A percentile compares a stretch with the other conserved stretches of the same genome.
Evolutionary conservation across 441 rosid species (phyloP).

Genomic region (Hura crepitans): DNA sequence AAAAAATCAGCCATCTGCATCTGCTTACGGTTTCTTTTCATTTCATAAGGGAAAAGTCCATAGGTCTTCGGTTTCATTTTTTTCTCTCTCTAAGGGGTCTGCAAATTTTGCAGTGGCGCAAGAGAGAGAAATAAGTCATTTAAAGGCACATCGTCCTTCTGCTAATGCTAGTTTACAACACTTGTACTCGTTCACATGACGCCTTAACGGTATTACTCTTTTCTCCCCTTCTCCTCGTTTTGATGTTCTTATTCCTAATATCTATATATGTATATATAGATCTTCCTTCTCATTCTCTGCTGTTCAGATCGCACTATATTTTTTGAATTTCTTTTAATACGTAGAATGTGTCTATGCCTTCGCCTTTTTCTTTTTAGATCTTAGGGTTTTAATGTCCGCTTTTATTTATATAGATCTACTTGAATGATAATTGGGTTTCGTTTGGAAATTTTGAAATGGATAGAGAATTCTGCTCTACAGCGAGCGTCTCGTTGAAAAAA

Average conservation of each 20-base stretch:
- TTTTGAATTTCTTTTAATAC: neutral
- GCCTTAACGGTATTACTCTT: neutral
- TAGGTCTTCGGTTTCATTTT: neutral
- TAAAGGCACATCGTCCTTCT: neutral
- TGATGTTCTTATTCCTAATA: neutral
- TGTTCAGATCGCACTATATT: neutral
- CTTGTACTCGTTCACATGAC: neutral
- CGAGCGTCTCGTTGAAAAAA: no score
- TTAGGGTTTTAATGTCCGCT: neutral
- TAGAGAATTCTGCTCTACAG: neutral
- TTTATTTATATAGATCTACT: neutral
- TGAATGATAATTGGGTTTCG: neutral
- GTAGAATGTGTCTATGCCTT: neutral
- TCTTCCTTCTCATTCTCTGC: slow-evolving; percentile 11
- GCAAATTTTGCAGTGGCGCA: slow-evolving; percentile 11
- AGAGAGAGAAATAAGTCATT: neutral
- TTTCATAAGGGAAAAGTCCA: no score
- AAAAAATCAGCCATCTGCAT: neutral
- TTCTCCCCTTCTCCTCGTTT: neutral
- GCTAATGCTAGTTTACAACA: neutral
- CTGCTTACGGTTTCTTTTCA: neutral
- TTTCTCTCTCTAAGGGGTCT: neutral
- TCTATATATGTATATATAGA: neutral
- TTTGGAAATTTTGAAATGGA: slow-evolving; percentile 13
- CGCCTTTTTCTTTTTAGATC: slow-evolving; percentile 5